Conservation (phyloP, 176 grass and related monocot genomes). For the Secale cereale region DNA sequence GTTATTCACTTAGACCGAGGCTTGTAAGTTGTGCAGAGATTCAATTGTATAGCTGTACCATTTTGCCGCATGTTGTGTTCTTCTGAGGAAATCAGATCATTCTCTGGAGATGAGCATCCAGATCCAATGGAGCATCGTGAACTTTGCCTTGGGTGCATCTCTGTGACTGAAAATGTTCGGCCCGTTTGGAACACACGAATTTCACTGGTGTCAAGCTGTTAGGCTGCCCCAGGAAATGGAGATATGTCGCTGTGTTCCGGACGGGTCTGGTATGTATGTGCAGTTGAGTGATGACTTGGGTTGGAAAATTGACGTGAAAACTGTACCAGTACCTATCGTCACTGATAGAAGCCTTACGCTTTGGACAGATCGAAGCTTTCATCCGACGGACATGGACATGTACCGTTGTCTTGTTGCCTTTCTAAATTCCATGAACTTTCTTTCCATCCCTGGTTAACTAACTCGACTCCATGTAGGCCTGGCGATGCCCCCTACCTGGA, state of each 20-base stretch:
- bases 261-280: background rate
- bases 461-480: background rate
- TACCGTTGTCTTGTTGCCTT: background rate
- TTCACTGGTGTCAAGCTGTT: background rate
- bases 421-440: background rate
- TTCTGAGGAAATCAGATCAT: background rate
- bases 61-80: background rate
- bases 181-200: background rate
- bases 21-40: conserved; percentile 24
- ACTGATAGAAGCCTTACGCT: background rate
- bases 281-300: background rate
- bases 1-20: background rate
- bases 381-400: background rate
- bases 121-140: background rate
- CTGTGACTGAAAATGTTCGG: background rate
- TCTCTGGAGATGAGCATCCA: background rate
- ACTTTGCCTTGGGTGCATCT: background rate
- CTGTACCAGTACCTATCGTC: background rate
- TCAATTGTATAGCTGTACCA: conserved; percentile 32
- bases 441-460: background rate
- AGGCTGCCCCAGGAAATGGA: background rate
- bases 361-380: background rate
- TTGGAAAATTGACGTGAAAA: background rate
- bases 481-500: background rate
- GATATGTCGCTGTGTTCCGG: background rate